phyloP scores from a whole-genome alignment of 495 filamentous ascomycete genomes.

The Neohortaea acidophila region DNA sequence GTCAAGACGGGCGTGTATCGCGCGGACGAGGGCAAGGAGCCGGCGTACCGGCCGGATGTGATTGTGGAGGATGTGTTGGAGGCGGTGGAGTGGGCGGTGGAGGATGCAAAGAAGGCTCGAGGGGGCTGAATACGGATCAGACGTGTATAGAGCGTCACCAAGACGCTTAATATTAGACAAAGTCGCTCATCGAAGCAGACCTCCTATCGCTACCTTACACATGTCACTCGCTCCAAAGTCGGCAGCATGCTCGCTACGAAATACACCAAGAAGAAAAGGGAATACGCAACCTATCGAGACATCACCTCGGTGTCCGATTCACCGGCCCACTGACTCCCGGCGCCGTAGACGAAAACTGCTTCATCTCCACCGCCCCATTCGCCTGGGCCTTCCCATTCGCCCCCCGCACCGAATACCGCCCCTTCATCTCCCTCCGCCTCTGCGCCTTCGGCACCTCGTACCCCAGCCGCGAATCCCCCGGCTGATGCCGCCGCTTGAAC shows the following conservation, averaged over 20 bases:
- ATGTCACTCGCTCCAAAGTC: too few species aligned
- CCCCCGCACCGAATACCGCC: constrained; percentile 6
- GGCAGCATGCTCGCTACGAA: too few species aligned
- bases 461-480: constrained; percentile 77
- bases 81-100: constrained; percentile 49
- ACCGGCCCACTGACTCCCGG: constrained; percentile 1
- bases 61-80: constrained; percentile 54
- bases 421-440: constrained; percentile 34
- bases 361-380: constrained; percentile 10
- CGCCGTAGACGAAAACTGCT: constrained; percentile 3
- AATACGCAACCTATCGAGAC: too few species aligned
- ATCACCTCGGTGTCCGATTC: constrained; percentile 1
- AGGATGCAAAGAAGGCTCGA: constrained; percentile 24
- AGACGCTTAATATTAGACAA: too few species aligned
- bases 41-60: constrained; percentile 38
- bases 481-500: constrained; percentile 62
- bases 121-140: too few species aligned
- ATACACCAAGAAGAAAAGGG: too few species aligned
- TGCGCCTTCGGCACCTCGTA: constrained; percentile 27
- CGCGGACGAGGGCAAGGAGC: constrained; percentile 39
- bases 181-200: too few species aligned
- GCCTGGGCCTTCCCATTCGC: not conserved
- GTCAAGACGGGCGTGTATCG: constrained; percentile 72
- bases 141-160: too few species aligned
- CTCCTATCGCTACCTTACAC: too few species aligned